phyloP scores from a whole-genome alignment of 2,329 filamentous ascomycete genomes.

The Exophiala spinifera region DNA sequence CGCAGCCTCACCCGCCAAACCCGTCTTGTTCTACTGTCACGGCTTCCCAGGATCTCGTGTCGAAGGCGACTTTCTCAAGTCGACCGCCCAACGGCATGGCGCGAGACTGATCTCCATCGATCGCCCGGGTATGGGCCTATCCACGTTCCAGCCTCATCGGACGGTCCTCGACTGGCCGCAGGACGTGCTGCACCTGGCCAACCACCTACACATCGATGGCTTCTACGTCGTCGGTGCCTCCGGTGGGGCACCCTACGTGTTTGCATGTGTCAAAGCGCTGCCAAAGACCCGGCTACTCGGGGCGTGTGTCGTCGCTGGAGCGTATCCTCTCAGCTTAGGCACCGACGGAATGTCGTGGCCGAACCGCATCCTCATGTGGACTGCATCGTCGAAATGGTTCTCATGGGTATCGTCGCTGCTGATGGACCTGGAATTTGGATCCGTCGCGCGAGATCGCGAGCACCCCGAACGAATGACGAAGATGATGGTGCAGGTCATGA shows the following conservation, averaged over 20 bases:
- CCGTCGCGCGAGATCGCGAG: not conserved
- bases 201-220: slow-evolving; percentile 38
- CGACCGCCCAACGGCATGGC: slow-evolving; percentile 34
- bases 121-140: slow-evolving; percentile 44
- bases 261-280: not conserved
- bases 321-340: not conserved
- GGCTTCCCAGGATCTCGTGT: slow-evolving; percentile 44
- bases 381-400: not conserved
- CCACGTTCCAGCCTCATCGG: slow-evolving; percentile 38
- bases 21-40: slow-evolving; percentile 43
- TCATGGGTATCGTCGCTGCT: not conserved
- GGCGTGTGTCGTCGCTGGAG: not conserved
- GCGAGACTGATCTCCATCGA: slow-evolving; percentile 44
- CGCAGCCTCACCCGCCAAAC: slow-evolving; percentile 2
- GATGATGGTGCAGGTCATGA: not conserved
- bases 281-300: not conserved
- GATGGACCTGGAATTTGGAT: not conserved
- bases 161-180: slow-evolving; percentile 43
- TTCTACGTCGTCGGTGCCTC: slow-evolving; percentile 45
- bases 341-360: not conserved
- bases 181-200: slow-evolving; percentile 42
- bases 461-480: not conserved
- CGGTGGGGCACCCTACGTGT: not conserved
- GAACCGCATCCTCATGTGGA: not conserved
- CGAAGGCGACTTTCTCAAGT: slow-evolving; percentile 39